Base-by-base conservation (phyloP, 768 basidiomycete genomes). In the Pluteus cervinus region DNA sequence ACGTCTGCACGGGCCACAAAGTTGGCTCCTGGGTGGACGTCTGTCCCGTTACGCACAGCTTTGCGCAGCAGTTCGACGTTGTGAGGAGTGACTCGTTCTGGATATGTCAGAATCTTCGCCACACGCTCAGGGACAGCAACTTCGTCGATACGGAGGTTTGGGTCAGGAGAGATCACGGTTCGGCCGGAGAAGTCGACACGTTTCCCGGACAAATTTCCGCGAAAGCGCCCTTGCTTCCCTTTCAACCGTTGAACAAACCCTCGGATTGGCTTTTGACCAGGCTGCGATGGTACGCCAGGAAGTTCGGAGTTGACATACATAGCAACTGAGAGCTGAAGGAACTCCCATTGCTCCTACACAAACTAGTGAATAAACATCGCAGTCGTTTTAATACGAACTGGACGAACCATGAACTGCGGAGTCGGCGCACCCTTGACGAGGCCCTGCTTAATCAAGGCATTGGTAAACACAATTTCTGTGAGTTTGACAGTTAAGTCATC, bases 281-380 rank as follows among this genome's bases (percentile, higher is more conserved):
- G 75, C 57, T 86, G 81, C 3, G 85, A 80, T 1, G 86, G 86
- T 8, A 98, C 81, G 29, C 96, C 96, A 10, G 96, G 96, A 9
- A 91, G 69, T 55, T 97, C 93, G 2, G 94, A 94, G 63, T 98
- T 98, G 66, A 99, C 84, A 59, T 98, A 99, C 76, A 98, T 85
- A 0, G 96, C 96, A 17, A 98, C 89, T 11, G 85, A 84, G 33
- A 93, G 72, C 52, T 96, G 91, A 1, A 99, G 70, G 47, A 94
- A 91, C 50, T 98, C 96, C 96, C 96, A 99, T 76, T 94, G 83
- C 75, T 92, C 93, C 90, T 92, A 29, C 25, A 26, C 14, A 32
- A 20, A 34, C 35, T 7, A n/a, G 25, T 36, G 17, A 40, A 21
- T 18, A 12, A 4, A 10, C 10, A 20, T 14, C 18, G 34, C 18